These are phyloP conservation scores for Plasmodium reichenowi DNA, from an alignment of 169 alveolate genomes.

Conservation along the genomic window DNA sequence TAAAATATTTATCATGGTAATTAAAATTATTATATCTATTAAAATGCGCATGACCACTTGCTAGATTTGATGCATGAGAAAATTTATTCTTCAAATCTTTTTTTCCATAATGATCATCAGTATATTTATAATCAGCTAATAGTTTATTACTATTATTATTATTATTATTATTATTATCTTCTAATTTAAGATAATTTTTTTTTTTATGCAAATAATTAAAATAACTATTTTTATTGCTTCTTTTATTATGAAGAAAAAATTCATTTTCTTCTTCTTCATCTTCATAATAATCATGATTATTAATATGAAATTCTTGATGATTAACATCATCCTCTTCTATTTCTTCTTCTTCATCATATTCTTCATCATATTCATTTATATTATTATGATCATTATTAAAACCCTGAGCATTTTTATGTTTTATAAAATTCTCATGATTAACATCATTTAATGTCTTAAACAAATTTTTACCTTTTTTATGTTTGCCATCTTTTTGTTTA, in stretches of 20 bases:
- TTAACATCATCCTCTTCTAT: neutral
- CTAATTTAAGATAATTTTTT: slow-evolving; percentile 24
- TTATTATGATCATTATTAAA: neutral
- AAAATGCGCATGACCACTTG: slow-evolving; percentile 10
- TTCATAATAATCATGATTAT: neutral
- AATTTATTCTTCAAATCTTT: slow-evolving; percentile 42
- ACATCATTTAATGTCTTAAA: slow-evolving; percentile 22
- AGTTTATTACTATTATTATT: too few relatives aligned
- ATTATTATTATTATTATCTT: slow-evolving; percentile 11
- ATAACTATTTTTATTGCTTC: slow-evolving; percentile 32
- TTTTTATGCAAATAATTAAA: slow-evolving; percentile 16
- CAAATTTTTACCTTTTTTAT: slow-evolving; percentile 21
- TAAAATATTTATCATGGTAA: slow-evolving; percentile 63
- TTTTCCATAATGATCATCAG: slow-evolving; percentile 28
- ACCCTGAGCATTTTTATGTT: slow-evolving; percentile 9
- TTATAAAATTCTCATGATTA: slow-evolving; percentile 28
- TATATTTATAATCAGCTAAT: slow-evolving; percentile 28
- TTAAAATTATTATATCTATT: slow-evolving; percentile 54
- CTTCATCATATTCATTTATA: neutral
- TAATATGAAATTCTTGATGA: neutral
- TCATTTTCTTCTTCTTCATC: neutral
- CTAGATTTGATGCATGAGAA: neutral
- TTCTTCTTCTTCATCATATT: neutral
- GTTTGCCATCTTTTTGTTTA: slow-evolving; percentile 22
- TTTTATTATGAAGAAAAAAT: neutral